A percentile compares a stretch with the other conserved stretches of the same genome.
Conservation (phyloP, 2,329 filamentous ascomycete species). For the Pestalotiopsis sp. region DNA sequence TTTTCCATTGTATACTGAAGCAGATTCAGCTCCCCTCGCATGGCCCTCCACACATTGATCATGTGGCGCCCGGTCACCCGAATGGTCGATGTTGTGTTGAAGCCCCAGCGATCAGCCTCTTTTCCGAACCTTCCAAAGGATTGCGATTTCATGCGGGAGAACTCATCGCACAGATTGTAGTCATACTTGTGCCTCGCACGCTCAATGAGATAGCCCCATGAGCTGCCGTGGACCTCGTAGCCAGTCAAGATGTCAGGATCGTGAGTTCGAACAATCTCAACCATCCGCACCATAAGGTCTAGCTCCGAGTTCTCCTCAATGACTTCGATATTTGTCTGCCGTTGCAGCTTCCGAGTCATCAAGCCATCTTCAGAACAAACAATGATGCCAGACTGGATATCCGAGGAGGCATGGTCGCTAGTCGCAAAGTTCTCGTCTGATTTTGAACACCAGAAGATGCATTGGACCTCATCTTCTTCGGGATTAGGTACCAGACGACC, state of each 20-base stretch:
- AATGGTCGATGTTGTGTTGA: constrained; percentile 90
- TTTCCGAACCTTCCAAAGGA: constrained; percentile 84
- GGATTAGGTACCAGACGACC: constrained; percentile 84
- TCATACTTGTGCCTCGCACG: constrained; percentile 84
- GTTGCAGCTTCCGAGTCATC: constrained; percentile 63
- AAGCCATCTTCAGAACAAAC: constrained; percentile 67
- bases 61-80: constrained; percentile 92
- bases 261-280: constrained; percentile 79
- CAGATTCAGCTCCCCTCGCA: constrained; percentile 89
- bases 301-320: constrained; percentile 79
- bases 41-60: constrained; percentile 96
- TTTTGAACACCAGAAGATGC: constrained; percentile 88
- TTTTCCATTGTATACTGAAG: constrained; percentile 97
- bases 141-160: constrained; percentile 85
- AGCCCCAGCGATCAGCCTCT: constrained; percentile 88
- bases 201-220: constrained; percentile 96
- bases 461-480: constrained; percentile 84
- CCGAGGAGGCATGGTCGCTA: constrained; percentile 47
- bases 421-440: constrained; percentile 67
- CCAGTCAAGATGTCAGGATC: constrained; percentile 95
- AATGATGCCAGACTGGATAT: constrained; percentile 70
- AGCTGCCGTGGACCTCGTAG: constrained; percentile 90
- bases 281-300: constrained; percentile 81
- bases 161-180: constrained; percentile 86
- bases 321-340: constrained; percentile 65